Percentiles rank a stretch among this genome's conserved stretches.
Conservation (phyloP, 768 basidiomycete genomes). For the Lyophyllum atratum region DNA sequence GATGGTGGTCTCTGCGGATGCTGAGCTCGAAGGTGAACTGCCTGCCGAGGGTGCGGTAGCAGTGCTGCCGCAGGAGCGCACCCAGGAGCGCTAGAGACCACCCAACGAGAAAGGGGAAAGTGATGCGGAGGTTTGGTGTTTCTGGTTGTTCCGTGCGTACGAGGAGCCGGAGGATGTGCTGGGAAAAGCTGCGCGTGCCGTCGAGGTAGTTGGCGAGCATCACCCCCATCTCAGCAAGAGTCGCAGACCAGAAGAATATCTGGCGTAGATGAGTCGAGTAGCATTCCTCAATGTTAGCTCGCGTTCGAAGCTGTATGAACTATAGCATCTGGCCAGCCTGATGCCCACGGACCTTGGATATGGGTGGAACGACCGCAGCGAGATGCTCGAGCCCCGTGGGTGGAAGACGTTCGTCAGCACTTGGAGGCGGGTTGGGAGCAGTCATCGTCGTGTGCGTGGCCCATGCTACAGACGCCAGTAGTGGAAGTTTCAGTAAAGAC, state of each 20-base stretch:
- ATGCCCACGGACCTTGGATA: conserved; percentile 22
- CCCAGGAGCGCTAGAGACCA: conserved; percentile 10
- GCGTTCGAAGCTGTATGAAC: background rate
- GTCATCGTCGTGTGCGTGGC: conserved; percentile 28
- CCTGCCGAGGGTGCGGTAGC: conserved; percentile 35
- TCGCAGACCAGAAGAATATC: conserved; percentile 19
- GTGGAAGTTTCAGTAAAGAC: conserved; percentile 24
- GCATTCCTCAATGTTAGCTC: background rate
- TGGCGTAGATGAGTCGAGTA: background rate
- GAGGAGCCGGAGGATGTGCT: conserved; percentile 2
- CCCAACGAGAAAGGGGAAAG: conserved; percentile 7
- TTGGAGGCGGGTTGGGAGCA: conserved; percentile 25
- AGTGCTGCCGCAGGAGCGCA: conserved; percentile 25
- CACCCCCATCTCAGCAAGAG: conserved; percentile 20
- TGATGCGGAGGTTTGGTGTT: conserved; percentile 2
- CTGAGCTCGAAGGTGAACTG: conserved; percentile 43
- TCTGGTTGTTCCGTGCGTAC: background rate
- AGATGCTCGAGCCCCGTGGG: conserved; percentile 22
- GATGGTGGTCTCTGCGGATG: conserved; percentile 22
- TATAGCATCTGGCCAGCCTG: background rate
- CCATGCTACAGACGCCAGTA: conserved; percentile 25
- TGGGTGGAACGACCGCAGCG: conserved; percentile 7
- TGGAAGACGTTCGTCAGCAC: conserved; percentile 20
- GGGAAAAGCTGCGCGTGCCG: background rate
- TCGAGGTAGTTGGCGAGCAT: conserved; percentile 16